phyloP scores from a whole-genome alignment of 371 early-diverging fungal genomes.

The Entomophthora muscae region DNA sequence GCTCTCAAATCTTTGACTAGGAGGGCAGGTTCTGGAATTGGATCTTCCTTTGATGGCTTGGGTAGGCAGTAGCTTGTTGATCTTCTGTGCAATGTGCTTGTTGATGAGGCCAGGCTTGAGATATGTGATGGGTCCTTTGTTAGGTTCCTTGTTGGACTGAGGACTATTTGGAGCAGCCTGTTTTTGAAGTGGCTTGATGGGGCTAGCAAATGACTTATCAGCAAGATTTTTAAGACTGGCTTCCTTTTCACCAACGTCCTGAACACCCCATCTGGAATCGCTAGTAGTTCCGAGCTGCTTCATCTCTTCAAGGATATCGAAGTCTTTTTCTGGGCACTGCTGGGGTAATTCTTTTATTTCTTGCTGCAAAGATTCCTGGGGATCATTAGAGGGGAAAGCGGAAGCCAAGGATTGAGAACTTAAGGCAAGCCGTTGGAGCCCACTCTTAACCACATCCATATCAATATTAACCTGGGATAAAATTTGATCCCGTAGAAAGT shows the following conservation, averaged over 20 bases:
- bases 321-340: not conserved
- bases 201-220: not conserved
- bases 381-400: not conserved
- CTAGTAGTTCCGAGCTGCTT: not conserved
- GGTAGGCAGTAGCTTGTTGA: not conserved
- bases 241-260: not conserved
- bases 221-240: not conserved
- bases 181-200: not conserved
- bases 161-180: not conserved
- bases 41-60: not conserved
- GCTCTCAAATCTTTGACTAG: not conserved
- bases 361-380: not conserved
- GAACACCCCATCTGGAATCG: not conserved
- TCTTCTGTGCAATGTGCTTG: not conserved
- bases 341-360: not conserved
- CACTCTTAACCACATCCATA: not conserved
- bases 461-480: not conserved
- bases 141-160: not conserved
- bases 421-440: not conserved
- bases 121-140: not conserved
- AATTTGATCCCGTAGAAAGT: not conserved
- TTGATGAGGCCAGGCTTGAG: not conserved
- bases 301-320: not conserved
- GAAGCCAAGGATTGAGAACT: not conserved
- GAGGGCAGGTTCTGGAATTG: not conserved